Evolutionary conservation across 78 protist genomes (phyloP), one percentile per base, ranked within the genome.

Genomic region (Guillardia theta): DNA sequence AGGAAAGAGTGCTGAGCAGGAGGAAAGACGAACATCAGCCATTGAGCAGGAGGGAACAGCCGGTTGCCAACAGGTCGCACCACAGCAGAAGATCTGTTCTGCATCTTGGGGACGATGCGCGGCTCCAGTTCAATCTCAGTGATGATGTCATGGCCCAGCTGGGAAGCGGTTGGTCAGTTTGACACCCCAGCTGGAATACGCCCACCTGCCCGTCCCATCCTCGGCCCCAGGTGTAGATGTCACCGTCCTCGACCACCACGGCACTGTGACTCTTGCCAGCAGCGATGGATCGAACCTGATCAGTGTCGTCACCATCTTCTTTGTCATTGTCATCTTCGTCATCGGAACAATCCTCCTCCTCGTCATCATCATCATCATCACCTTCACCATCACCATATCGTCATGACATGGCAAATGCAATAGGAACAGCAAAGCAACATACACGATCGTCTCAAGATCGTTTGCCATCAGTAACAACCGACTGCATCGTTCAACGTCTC

Each of bases 191-290:
- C n/a, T n/a, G n/a, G n/a, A n/a, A n/a, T n/a, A n/a, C n/a, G n/a
- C n/a, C n/a, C n/a, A n/a, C n/a, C n/a, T 78, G 90, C n/a, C 90
- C 90, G 90, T 78, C 90, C 90, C 90, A 78, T 6, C 90, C 90
- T 0, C 90, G 90, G 33, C 90, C 90, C 90, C 90, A 78, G 0
- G 90, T 43, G 90, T 43, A 78, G 43, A 78, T n/a, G 8, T 78
- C 90, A 0, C 90, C 90, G 50, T 78, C 90, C 90, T 77, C 88
- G 47, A 8, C 37, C 37, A 39, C 45, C n/a, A 39, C 45, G 37
- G 45, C 88, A 39, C 88, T 78, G 90, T 78, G 90, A 48, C 50
- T 43, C 48, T 43, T 78, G 90, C 44, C 90, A 12, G 90, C 90
- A 4, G 90, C 90, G 15, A 6, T 1, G 3, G 47, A 33, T 19